A percentile compares a stretch with the other conserved stretches of the same genome.
These are phyloP conservation scores for Plenodomus tracheiphilus DNA, from an alignment of 2,329 filamentous ascomycete species.

Conservation along the genomic window DNA sequence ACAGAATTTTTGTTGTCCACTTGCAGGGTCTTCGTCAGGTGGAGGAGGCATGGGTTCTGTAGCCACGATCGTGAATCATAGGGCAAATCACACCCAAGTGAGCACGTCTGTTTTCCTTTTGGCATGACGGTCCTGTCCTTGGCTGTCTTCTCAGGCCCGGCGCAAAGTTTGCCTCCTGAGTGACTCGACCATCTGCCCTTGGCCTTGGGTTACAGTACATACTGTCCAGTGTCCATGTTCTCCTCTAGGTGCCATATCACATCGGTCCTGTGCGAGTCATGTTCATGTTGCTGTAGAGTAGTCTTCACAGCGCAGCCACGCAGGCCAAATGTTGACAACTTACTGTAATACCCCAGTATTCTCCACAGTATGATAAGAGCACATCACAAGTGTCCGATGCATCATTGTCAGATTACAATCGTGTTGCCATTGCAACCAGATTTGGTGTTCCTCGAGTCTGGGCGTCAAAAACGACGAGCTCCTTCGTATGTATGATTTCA, in stretches of 20 bases:
- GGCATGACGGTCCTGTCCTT: too few relatives aligned
- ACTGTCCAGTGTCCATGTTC: too few relatives aligned
- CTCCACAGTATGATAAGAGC: too few relatives aligned
- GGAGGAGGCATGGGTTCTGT: neutral
- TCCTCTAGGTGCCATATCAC: neutral
- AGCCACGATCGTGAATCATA: neutral
- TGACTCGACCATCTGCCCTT: neutral
- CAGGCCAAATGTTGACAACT: too few relatives aligned
- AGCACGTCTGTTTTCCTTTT: neutral
- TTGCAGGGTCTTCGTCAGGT: constrained; percentile 2
- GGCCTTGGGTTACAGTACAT: too few relatives aligned
- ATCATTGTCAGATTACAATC: too few relatives aligned
- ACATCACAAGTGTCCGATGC: too few relatives aligned
- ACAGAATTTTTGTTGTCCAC: constrained; percentile 27
- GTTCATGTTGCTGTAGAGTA: neutral
- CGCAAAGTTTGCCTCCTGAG: neutral
- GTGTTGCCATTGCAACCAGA: too few relatives aligned
- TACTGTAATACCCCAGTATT: too few relatives aligned
- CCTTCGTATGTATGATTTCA: neutral
- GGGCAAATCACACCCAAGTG: neutral
- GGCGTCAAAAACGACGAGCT: too few relatives aligned
- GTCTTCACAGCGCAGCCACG: too few relatives aligned
- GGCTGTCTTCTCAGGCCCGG: neutral
- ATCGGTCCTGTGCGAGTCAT: neutral
- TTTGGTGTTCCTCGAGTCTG: too few relatives aligned